Evolutionary conservation across 257 asterid species (phyloP).

Genomic region (Agastache rugosa): DNA sequence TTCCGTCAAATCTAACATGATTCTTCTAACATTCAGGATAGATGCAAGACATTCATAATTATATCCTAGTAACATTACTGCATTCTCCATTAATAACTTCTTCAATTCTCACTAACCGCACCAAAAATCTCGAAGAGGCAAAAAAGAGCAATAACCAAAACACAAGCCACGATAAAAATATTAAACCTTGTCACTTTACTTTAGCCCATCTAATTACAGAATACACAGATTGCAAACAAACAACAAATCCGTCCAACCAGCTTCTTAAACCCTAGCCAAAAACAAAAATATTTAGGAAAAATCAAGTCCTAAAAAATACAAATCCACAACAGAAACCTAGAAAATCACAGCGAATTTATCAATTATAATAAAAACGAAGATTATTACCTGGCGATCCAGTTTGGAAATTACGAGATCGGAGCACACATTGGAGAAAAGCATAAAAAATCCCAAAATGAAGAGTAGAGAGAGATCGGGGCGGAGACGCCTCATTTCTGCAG

Average conservation of each 20-base stretch:
- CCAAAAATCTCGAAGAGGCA: not conserved
- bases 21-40: constrained; percentile 19
- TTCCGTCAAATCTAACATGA: constrained; percentile 2
- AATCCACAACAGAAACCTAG: not conserved
- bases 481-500: constrained; percentile 44
- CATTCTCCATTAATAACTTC: constrained; percentile 8
- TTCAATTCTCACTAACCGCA: constrained; percentile 20
- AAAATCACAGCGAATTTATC: not conserved
- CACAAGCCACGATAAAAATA: not conserved
- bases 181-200: not conserved
- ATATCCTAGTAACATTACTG: constrained; percentile 4
- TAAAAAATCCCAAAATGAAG: constrained; percentile 32
- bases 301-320: constrained; percentile 9
- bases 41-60: not conserved
- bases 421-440: constrained; percentile 48
- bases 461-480: constrained; percentile 44
- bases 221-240: not conserved
- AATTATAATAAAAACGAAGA: not conserved
- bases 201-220: constrained; percentile 19
- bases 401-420: constrained; percentile 84
- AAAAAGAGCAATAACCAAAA: not conserved
- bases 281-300: not conserved
- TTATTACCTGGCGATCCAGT: constrained; percentile 80
- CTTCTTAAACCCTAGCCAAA: constrained; percentile 40
- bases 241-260: constrained; percentile 8